phyloP scores from a whole-genome alignment of 2,329 filamentous ascomycete species.

The Cercospora citrullina region DNA sequence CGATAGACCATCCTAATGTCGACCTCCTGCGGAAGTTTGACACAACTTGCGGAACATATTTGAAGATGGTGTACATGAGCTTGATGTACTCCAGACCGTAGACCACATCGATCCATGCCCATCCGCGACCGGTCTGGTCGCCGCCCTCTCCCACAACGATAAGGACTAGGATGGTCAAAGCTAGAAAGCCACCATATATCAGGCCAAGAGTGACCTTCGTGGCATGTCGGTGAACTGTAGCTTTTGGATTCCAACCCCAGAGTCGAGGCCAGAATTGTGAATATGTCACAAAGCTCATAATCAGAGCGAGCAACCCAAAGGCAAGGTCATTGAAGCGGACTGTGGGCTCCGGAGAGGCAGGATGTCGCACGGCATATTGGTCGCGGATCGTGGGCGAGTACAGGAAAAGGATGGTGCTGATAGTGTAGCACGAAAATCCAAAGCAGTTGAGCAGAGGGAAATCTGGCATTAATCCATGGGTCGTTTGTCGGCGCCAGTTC shows the following conservation, averaged over 20 bases:
- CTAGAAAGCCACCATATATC: slow-evolving; percentile 66
- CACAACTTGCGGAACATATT: slow-evolving; percentile 85
- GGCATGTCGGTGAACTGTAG: slow-evolving; percentile 53
- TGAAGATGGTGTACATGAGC: slow-evolving; percentile 81
- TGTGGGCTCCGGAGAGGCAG: slow-evolving; percentile 71
- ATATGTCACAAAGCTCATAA: slow-evolving; percentile 70
- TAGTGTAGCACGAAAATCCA: slow-evolving; percentile 71
- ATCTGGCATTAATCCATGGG: slow-evolving; percentile 81
- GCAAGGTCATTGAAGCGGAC: slow-evolving; percentile 87
- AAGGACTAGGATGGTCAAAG: slow-evolving; percentile 50
- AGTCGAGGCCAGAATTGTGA: slow-evolving; percentile 71
- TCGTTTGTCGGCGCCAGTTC: slow-evolving; percentile 75
- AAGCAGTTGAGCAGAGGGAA: slow-evolving; percentile 74
- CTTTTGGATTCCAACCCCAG: slow-evolving; percentile 70
- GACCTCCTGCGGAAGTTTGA: slow-evolving; percentile 82
- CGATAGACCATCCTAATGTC: slow-evolving; percentile 84
- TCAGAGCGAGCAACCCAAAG: slow-evolving; percentile 78
- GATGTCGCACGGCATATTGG: slow-evolving; percentile 82
- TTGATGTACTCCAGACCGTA: slow-evolving; percentile 82
- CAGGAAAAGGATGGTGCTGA: slow-evolving; percentile 73
- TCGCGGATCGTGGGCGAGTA: slow-evolving; percentile 73
- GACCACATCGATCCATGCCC: slow-evolving; percentile 67
- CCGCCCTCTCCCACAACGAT: slow-evolving; percentile 50
- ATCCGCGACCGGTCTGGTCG: slow-evolving; percentile 51
- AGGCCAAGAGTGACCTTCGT: slow-evolving; percentile 67